Evolutionary conservation across 805 yeast genomes (phyloP).

Genomic region (Allodekkera sacchari): DNA sequence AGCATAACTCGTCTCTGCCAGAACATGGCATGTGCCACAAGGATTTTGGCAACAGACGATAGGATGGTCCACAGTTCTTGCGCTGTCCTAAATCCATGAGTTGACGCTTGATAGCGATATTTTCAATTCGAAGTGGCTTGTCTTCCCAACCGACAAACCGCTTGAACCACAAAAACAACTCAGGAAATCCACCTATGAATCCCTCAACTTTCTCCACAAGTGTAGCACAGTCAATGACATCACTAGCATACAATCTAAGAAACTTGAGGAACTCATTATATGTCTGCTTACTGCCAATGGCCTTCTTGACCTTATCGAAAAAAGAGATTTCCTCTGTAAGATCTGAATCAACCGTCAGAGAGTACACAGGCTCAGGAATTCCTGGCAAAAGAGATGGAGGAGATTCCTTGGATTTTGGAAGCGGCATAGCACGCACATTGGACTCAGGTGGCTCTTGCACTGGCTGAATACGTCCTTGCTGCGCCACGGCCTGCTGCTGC

Average conservation of each 20-base stretch:
- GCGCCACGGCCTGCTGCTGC: slow-evolving; percentile 8
- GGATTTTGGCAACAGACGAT: slow-evolving; percentile 83
- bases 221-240: slow-evolving; percentile 74
- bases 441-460: slow-evolving; percentile 41
- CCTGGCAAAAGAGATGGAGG: slow-evolving; percentile 74
- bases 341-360: slow-evolving; percentile 47
- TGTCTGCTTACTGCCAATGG: slow-evolving; percentile 78
- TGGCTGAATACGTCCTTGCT: slow-evolving; percentile 16
- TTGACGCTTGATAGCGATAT: slow-evolving; percentile 81
- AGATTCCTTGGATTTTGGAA: slow-evolving; percentile 25
- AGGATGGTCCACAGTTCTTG: slow-evolving; percentile 92
- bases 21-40: slow-evolving; percentile 97
- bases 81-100: slow-evolving; percentile 83
- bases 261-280: slow-evolving; percentile 90
- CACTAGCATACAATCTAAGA: slow-evolving; percentile 81
- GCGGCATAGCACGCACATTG: slow-evolving; percentile 30
- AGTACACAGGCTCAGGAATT: slow-evolving; percentile 73
- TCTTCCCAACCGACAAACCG: slow-evolving; percentile 84
- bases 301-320: slow-evolving; percentile 86
- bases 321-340: slow-evolving; percentile 80
- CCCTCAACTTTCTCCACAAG: slow-evolving; percentile 79
- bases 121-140: slow-evolving; percentile 79
- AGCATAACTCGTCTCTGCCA: slow-evolving; percentile 97
- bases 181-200: slow-evolving; percentile 74
- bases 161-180: slow-evolving; percentile 86